A percentile compares a stretch with the other conserved stretches of the same genome.
Conservation (phyloP, 1,139 yeast species). For the Ogataea hybrid region DNA sequence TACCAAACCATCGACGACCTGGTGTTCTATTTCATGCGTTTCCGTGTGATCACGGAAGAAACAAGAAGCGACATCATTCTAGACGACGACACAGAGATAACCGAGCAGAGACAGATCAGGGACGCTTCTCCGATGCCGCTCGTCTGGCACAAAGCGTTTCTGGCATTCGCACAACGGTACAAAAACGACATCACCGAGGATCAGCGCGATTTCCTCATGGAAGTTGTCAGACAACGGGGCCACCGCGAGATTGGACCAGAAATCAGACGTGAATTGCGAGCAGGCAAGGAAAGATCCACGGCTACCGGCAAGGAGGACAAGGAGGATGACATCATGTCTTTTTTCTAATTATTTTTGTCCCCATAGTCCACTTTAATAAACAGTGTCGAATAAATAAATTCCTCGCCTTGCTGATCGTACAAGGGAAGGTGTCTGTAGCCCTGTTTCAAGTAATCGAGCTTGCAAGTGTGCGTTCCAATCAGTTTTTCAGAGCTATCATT, state of each 20-base stretch:
- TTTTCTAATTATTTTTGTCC: slow-evolving; percentile 19
- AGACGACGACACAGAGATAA: slow-evolving; percentile 36
- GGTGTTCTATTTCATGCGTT: slow-evolving; percentile 93
- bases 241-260: slow-evolving; percentile 92
- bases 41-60: slow-evolving; percentile 56
- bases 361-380: slow-evolving; percentile 52
- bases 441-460: slow-evolving; percentile 54
- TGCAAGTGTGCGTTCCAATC: slow-evolving; percentile 59
- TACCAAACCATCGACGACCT: slow-evolving; percentile 93
- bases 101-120: slow-evolving; percentile 28
- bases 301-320: slow-evolving; percentile 43
- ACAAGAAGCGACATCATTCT: slow-evolving; percentile 38
- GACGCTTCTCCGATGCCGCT: slow-evolving; percentile 78
- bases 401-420: slow-evolving; percentile 77
- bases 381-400: slow-evolving; percentile 72
- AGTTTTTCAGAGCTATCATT: slow-evolving; percentile 34
- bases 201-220: slow-evolving; percentile 90
- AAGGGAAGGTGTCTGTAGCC: slow-evolving; percentile 85
- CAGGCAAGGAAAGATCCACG: slow-evolving; percentile 54
- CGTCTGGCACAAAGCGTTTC: slow-evolving; percentile 95
- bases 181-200: slow-evolving; percentile 97
- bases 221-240: slow-evolving; percentile 85
- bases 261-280: slow-evolving; percentile 86
- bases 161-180: slow-evolving; percentile 92
- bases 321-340: slow-evolving; percentile 32